phyloP scores from a whole-genome alignment of 257 asterid genomes.

The Galeopsis tetrahit region DNA sequence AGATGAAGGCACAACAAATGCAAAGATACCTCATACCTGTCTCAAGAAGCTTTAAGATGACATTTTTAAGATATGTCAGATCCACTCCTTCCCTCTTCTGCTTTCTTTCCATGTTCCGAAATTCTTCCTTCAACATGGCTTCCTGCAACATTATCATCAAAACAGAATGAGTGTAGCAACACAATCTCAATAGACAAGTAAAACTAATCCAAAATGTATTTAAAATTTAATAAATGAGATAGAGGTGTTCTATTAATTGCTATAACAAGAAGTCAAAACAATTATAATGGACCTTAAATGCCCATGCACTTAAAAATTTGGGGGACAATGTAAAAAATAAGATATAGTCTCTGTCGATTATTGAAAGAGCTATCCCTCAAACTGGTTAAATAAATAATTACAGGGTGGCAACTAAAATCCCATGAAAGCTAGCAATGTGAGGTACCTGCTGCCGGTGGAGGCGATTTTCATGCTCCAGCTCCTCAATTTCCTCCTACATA shows the following conservation, averaged over 20 bases:
- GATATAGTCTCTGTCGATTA: neutral
- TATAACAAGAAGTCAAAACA: neutral
- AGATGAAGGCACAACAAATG: conserved; percentile 23
- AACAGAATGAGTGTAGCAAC: conserved; percentile 15
- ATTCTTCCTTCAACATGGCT: conserved; percentile 89
- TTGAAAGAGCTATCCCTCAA: neutral
- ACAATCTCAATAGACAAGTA: conserved; percentile 22
- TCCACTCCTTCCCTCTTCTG: conserved; percentile 99
- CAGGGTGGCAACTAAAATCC: conserved; percentile 28
- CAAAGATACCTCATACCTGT: conserved; percentile 84
- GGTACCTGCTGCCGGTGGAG: conserved; percentile 96
- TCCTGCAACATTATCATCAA: conserved; percentile 63
- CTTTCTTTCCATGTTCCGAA: conserved; percentile 86
- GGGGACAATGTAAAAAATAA: neutral
- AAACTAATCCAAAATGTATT: conserved; percentile 17
- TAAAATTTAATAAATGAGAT: neutral
- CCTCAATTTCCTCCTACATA: conserved; percentile 95
- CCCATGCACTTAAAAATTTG: conserved; percentile 15
- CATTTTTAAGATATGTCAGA: conserved; percentile 93
- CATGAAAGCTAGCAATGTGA: conserved; percentile 22
- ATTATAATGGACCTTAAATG: conserved; percentile 12
- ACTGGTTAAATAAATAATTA: conserved; percentile 2
- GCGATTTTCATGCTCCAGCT: conserved; percentile 96
- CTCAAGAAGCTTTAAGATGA: conserved; percentile 87
- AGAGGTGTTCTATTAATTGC: conserved; percentile 14